Conservation (phyloP, 805 yeast genomes). For the Pichia sporocuriosa region DNA sequence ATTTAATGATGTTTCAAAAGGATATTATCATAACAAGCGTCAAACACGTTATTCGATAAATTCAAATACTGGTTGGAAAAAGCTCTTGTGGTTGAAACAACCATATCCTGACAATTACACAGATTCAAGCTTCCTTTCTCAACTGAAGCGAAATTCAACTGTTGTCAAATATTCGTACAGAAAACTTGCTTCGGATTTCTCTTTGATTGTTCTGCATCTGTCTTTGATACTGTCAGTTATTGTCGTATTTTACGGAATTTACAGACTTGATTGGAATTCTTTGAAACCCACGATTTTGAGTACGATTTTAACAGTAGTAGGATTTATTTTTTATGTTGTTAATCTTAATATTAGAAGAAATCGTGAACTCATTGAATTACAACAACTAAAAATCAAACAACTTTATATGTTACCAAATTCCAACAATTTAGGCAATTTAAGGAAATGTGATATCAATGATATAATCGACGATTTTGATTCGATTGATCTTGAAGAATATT, state of each 20-base stretch:
- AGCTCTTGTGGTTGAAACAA: slow-evolving; percentile 77
- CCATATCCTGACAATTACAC: slow-evolving; percentile 91
- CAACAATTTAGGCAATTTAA: background rate
- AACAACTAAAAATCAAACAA: slow-evolving; percentile 25
- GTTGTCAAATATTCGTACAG: slow-evolving; percentile 60
- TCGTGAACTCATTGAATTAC: slow-evolving; percentile 25
- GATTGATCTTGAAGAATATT: slow-evolving; percentile 19
- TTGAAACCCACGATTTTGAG: slow-evolving; percentile 33
- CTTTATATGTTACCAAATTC: slow-evolving; percentile 8
- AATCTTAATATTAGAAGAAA: slow-evolving; percentile 26
- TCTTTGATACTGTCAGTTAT: slow-evolving; percentile 57
- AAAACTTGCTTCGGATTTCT: slow-evolving; percentile 64
- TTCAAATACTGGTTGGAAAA: slow-evolving; percentile 49
- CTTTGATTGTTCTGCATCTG: slow-evolving; percentile 59
- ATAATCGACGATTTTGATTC: background rate
- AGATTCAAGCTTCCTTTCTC: slow-evolving; percentile 73
- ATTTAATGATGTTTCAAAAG: too few relatives aligned
- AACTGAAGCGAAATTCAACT: slow-evolving; percentile 67
- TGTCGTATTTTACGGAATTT: slow-evolving; percentile 60
- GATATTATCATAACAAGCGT: background rate
- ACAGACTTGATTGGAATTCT: slow-evolving; percentile 45
- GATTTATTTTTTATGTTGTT: slow-evolving; percentile 29
- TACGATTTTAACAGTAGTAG: slow-evolving; percentile 30
- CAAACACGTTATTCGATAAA: background rate
- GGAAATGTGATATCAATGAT: background rate